Conservation (phyloP, 1,284 basidiomycete species). For the Sporisorium sorghi region DNA sequence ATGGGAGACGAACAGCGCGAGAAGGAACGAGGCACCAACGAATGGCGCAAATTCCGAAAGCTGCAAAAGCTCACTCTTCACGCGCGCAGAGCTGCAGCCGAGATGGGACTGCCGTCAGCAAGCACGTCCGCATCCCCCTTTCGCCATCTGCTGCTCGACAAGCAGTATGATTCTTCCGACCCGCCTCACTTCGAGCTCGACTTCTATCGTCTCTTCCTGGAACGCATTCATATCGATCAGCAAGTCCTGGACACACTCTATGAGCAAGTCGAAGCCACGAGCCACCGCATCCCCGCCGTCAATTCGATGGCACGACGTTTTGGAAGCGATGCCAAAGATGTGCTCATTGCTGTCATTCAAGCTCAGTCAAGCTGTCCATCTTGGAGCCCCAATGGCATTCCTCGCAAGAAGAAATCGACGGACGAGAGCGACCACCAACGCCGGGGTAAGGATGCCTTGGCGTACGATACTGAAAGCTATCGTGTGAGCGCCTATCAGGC, state of each 20-base stretch:
- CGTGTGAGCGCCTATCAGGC: constrained; percentile 42
- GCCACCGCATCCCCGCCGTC: constrained; percentile 20
- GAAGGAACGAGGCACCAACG: constrained; percentile 5
- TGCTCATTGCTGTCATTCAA: constrained; percentile 36
- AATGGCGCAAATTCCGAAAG: constrained; percentile 15
- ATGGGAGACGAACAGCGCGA: constrained; percentile 33
- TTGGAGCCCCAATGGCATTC: constrained; percentile 9
- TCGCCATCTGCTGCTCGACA: constrained; percentile 15
- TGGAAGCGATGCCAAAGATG: constrained; percentile 50
- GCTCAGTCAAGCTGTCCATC: constrained; percentile 38
- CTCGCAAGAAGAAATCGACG: neutral
- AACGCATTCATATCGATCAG: constrained; percentile 42
- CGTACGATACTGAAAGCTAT: constrained; percentile 10
- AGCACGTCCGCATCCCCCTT: constrained; percentile 15
- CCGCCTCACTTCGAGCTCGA: constrained; percentile 3
- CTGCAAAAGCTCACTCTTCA: constrained; percentile 18
- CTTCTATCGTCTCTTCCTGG: constrained; percentile 50
- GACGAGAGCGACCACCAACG: no score
- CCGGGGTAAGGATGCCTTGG: constrained; percentile 4
- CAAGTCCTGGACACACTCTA: constrained; percentile 41
- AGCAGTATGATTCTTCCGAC: no score
- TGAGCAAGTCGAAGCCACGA: constrained; percentile 28
- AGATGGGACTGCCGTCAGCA: constrained; percentile 1
- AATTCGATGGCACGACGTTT: constrained; percentile 20
- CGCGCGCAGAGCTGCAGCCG: constrained; percentile 18